Conservation (phyloP, 2,329 filamentous ascomycete genomes). For the Escovopsis sp. region DNA sequence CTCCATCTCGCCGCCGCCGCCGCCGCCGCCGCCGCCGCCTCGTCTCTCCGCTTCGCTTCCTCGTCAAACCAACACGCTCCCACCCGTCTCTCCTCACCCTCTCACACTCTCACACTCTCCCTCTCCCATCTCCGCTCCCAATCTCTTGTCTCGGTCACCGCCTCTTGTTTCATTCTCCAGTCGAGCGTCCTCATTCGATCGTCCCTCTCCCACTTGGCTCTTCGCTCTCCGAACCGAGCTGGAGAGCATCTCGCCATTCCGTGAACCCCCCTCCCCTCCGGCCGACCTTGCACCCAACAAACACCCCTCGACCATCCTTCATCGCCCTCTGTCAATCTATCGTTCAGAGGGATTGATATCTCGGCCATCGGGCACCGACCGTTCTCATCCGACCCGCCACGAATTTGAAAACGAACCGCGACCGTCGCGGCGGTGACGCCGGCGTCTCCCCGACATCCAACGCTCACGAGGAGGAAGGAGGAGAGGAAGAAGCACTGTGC, state of each 20-base stretch:
- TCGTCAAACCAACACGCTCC: not conserved
- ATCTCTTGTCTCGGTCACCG: not conserved
- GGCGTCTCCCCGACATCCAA: not conserved
- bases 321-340: no score
- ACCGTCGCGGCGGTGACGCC: conserved; percentile 6
- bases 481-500: not conserved
- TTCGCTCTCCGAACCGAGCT: no score
- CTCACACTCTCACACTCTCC: conserved; percentile 12
- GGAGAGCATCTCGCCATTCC: not conserved
- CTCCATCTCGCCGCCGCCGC: no score
- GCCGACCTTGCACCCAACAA: not conserved
- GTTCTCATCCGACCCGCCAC: not conserved
- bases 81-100: not conserved
- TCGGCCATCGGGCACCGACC: no score
- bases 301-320: not conserved
- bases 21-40: no score
- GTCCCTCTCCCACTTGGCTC: not conserved
- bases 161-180: not conserved
- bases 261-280: not conserved
- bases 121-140: not conserved
- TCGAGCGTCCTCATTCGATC: not conserved
- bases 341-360: no score
- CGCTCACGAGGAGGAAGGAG: not conserved
- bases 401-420: not conserved
- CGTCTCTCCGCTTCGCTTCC: no score